Percentiles rank a stretch among this genome's conserved stretches.
phyloP scores from a whole-genome alignment of 129 eudicot species.

The Oenanthe sinensis region DNA sequence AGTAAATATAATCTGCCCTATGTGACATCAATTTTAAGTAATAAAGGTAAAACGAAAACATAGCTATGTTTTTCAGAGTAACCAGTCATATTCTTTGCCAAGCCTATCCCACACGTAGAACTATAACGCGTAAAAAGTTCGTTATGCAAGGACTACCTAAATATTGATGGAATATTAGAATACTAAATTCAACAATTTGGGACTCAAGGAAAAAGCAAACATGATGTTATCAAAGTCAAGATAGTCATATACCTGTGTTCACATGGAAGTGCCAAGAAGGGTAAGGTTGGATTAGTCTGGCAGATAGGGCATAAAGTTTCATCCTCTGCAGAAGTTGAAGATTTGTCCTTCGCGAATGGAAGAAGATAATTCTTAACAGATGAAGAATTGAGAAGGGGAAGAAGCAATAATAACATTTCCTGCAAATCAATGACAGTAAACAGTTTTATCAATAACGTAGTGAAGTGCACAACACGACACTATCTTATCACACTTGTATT shows the following conservation, averaged over 20 bases:
- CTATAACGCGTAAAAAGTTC: background rate
- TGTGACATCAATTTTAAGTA: background rate
- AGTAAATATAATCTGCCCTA: background rate
- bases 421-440: conserved; percentile 28
- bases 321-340: conserved; percentile 59
- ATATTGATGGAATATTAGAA: background rate
- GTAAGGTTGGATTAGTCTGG: conserved; percentile 67
- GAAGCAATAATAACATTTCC: conserved; percentile 97
- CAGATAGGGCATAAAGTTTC: conserved; percentile 90
- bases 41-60: background rate
- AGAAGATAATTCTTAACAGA: conserved; percentile 60
- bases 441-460: background rate
- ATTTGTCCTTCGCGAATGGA: conserved; percentile 80
- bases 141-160: background rate
- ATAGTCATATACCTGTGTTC: conserved; percentile 65
- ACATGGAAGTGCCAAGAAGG: conserved; percentile 92
- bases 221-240: background rate
- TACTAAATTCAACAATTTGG: background rate
- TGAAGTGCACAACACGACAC: background rate
- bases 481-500: background rate
- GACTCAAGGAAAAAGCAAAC: background rate
- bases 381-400: conserved; percentile 95
- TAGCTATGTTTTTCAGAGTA: background rate
- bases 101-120: background rate
- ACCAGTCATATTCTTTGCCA: background rate